A percentile compares a stretch with the other conserved stretches of the same genome.
Conservation (phyloP, 169 alveolate genomes). For the Cryptosporidium sp. region DNA sequence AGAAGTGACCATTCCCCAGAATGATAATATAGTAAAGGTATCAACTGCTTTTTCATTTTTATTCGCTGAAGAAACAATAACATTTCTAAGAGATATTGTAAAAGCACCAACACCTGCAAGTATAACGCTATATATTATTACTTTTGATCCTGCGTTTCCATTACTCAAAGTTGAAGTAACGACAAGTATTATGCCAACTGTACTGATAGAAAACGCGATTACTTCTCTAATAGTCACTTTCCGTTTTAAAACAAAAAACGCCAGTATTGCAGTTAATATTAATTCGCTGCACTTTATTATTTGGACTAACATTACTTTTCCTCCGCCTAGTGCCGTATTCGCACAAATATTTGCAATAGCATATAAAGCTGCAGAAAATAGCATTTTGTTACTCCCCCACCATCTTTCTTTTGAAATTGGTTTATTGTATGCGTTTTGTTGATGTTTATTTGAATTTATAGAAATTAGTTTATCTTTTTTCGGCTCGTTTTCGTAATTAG, state of each 20-base stretch:
- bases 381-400: constrained; percentile 69
- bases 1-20: constrained; percentile 72
- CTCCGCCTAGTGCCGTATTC: constrained; percentile 78
- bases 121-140: constrained; percentile 55
- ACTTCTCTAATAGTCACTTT: constrained; percentile 46
- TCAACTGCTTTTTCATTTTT: constrained; percentile 68
- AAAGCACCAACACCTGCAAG: constrained; percentile 73
- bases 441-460: not conserved
- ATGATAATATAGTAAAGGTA: constrained; percentile 64
- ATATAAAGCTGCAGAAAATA: constrained; percentile 57
- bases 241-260: constrained; percentile 40
- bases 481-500: not conserved
- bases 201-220: constrained; percentile 55
- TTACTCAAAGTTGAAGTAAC: constrained; percentile 54
- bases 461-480: not conserved
- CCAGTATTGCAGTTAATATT: constrained; percentile 68
- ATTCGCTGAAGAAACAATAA: constrained; percentile 66
- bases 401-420: not conserved
- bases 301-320: constrained; percentile 76
- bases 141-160: constrained; percentile 20
- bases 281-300: constrained; percentile 76
- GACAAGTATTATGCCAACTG: constrained; percentile 66
- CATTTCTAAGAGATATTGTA: constrained; percentile 73
- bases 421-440: not conserved
- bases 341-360: constrained; percentile 76